Percentiles rank a stretch among this genome's conserved stretches.
phyloP scores from a whole-genome alignment of 1,284 basidiomycete genomes.

The Heterobasidion occidentale region DNA sequence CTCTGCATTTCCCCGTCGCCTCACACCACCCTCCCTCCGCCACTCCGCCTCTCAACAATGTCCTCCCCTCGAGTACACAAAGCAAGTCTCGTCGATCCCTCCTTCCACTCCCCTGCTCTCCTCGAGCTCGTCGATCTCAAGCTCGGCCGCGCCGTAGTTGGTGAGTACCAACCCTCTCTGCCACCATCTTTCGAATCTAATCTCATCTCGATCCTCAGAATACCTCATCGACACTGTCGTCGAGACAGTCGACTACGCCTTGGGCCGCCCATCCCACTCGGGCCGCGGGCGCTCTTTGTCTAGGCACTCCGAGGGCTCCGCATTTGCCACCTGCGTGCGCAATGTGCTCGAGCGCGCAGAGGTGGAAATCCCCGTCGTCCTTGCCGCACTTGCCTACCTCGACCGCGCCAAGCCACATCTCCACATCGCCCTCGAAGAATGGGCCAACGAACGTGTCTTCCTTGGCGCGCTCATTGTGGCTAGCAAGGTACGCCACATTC shows the following conservation, averaged over 20 bases:
- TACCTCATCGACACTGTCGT: conserved; percentile 57
- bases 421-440: conserved; percentile 68
- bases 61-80: conserved; percentile 38
- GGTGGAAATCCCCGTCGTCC: conserved; percentile 53
- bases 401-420: conserved; percentile 64
- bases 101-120: conserved; percentile 51
- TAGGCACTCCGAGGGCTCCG: conserved; percentile 41
- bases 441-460: conserved; percentile 73
- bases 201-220: conserved; percentile 30
- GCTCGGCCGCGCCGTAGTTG: conserved; percentile 48
- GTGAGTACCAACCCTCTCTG: conserved; percentile 29
- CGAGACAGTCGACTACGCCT: conserved; percentile 66
- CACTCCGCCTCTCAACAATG: conserved; percentile 12
- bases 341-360: conserved; percentile 64
- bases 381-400: conserved; percentile 63
- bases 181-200: conserved; percentile 3
- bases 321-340: conserved; percentile 53
- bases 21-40: conserved; percentile 5
- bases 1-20: conserved; percentile 1
- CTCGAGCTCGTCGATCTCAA: conserved; percentile 57
- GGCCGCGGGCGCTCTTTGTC: conserved; percentile 36
- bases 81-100: conserved; percentile 54
- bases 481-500: conserved; percentile 44
- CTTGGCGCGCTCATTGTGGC: conserved; percentile 65
- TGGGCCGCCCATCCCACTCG: conserved; percentile 51